Base-by-base conservation (phyloP, 768 basidiomycete genomes). In the Pleurotus sapidus region DNA sequence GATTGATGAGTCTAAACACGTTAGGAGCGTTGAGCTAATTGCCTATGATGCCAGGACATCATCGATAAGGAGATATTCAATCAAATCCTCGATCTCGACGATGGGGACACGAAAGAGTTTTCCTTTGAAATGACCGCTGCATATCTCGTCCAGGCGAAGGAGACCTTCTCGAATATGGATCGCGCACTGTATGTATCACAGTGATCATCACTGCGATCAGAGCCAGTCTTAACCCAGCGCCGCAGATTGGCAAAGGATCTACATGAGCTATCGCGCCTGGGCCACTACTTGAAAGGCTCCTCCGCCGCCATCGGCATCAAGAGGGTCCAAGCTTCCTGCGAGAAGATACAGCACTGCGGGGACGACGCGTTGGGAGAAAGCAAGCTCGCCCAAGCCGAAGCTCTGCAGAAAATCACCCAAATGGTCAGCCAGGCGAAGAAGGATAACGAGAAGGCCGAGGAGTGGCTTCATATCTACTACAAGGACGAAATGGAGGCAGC, bases 271-370 rank as follows among this genome's bases (percentile, higher is more conserved):
- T 88, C 91, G 2, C 72, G 76, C 15, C 79, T 89, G 8, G 97
- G 95, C 0, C 96, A 99, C 73, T 99, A 92, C 74, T 85, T 98
- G 67, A 99, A 98, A 72, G 96, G 96, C 47, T 98, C 95, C 2
- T 96, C 95, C 11, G 95, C 95, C 25, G 93, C 95, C 2, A 81
- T 99, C 46, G 96, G 97, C 24, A 83, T 95, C 27, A 73, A 74
- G 57, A 83, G 83, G 61, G 95, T 99, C 53, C 89, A 93, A 68
- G 80, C 74, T 14, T 86, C 88, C 23, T 98, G 96, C 76, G 94
- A 93, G 71, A 82, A 83, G 72, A 95, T 98, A 65, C 95, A 98
- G 72, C 84, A 95, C 71, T 88, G 87, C 64, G 94, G 93, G 46
- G 78, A 86, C 61, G 87, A 92, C 69, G 88, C 83, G 66, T 77